phyloP scores from a whole-genome alignment of 805 yeast genomes.

The Debaryomyces castellii region DNA sequence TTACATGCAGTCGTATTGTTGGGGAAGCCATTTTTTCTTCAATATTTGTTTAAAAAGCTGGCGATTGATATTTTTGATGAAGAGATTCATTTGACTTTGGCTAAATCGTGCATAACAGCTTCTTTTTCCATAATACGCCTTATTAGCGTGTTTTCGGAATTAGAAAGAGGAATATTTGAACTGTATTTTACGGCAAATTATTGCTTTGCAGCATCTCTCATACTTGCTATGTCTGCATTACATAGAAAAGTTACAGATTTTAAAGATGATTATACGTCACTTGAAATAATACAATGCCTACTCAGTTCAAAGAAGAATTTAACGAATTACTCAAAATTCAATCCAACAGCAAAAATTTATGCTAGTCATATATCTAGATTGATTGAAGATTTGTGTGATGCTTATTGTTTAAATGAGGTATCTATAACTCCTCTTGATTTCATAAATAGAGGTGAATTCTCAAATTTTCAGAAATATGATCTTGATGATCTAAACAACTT shows the following conservation, averaged over 20 bases:
- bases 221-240: constrained; percentile 3
- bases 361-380: background rate
- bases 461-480: background rate
- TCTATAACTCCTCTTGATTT: background rate
- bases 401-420: background rate
- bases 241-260: background rate
- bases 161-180: constrained; percentile 9
- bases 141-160: constrained; percentile 12
- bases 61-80: background rate
- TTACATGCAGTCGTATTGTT: constrained; percentile 35
- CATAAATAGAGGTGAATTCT: background rate
- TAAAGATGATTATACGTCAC: background rate
- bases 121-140: constrained; percentile 13
- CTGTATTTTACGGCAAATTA: constrained; percentile 14
- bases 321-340: background rate
- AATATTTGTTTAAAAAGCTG: constrained; percentile 4
- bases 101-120: constrained; percentile 13
- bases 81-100: constrained; percentile 9
- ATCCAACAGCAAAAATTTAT: background rate
- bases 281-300: background rate
- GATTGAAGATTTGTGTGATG: background rate
- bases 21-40: constrained; percentile 43
- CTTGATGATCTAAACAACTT: background rate
- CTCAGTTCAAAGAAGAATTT: background rate
- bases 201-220: constrained; percentile 12